Base-by-base conservation (phyloP, 2,329 filamentous ascomycete genomes). In the Aspergillus sp. region DNA sequence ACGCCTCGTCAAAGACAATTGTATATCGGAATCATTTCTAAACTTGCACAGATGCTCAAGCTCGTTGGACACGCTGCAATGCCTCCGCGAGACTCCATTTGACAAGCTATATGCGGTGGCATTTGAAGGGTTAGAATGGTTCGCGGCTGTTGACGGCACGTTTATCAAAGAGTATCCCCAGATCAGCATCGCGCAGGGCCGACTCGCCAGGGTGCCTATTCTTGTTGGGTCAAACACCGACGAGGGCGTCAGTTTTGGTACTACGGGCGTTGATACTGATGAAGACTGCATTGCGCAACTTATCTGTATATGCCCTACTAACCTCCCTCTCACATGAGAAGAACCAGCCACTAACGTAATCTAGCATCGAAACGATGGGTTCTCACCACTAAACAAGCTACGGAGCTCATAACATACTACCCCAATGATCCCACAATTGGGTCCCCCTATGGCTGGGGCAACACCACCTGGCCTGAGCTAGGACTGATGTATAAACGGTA, bases 151-250 rank as follows among this genome's bases (percentile, higher is more conserved):
- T 52, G 86, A 88, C 61, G 81, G 80, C 11, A 80, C 83, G 59
- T 82, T 87, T 63, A 78, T 87, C 44, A 73, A 77, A 6, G 77
- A 80, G 17, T 82, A 79, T 55, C 80, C 80, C 1, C 82, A 81
- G 4, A 72, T 80, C 9, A 84, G 87, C 63, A 75, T 89, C 12
- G 74, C 72, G 1, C 66, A 79, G 6, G 86, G 86, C 35, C 80
- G 80, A 19, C 86, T 89, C 57, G 82, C 87, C 47, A 78, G 83
- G 37, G 84, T 90, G 0, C 85, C 86, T 2, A 79, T 89, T 40
- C 77, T 90, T 5, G 75, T 82, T 81, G 1, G 87, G 90, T 63
- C 87, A 90, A 68, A 86, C 68, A 84, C 80, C 1, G 80, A 78
- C 23, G 79, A 73, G 11, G 35, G 35, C 12, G 35, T 37, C 14